These are phyloP conservation scores for Xylaria bambusicola DNA, from an alignment of 495 filamentous ascomycete species.

Conservation along the genomic window DNA sequence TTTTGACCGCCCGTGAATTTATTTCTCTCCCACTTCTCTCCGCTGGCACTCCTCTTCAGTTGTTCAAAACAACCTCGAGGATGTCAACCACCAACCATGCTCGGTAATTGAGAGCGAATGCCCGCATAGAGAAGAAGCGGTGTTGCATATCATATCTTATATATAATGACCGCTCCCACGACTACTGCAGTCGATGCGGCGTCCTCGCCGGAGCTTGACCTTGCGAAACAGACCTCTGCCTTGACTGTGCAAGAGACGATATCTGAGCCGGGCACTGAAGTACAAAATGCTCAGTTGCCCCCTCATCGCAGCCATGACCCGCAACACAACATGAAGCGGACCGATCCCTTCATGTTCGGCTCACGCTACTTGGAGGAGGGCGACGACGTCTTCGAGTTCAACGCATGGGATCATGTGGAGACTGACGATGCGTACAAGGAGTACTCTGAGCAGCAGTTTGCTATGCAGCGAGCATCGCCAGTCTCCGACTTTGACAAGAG, in stretches of 20 bases:
- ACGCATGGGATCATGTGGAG: slow-evolving; percentile 97
- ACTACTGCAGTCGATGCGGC: slow-evolving; percentile 5
- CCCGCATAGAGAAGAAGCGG: neutral
- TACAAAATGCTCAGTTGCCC: slow-evolving; percentile 27
- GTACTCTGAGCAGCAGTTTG: slow-evolving; percentile 78
- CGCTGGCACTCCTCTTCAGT: slow-evolving; percentile 6
- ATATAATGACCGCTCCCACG: slow-evolving; percentile 13
- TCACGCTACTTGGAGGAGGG: slow-evolving; percentile 78
- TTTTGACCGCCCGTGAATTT: slow-evolving; percentile 15
- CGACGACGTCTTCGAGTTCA: slow-evolving; percentile 91
- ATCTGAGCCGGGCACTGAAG: neutral
- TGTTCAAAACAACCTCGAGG: slow-evolving; percentile 20
- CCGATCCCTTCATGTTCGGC: slow-evolving; percentile 92
- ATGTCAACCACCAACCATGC: slow-evolving; percentile 23
- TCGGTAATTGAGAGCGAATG: slow-evolving; percentile 16
- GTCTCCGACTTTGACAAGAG: slow-evolving; percentile 85
- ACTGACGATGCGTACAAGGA: slow-evolving; percentile 80
- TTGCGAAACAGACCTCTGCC: slow-evolving; percentile 25
- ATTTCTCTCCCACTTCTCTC: slow-evolving; percentile 8
- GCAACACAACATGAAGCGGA: slow-evolving; percentile 71
- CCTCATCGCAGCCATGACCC: slow-evolving; percentile 59
- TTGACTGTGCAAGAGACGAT: slow-evolving; percentile 30
- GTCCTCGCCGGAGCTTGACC: slow-evolving; percentile 23
- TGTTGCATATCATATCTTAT: slow-evolving; percentile 1
- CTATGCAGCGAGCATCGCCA: slow-evolving; percentile 76